Evolutionary conservation across 345 rosid genomes (phyloP).

Genomic region (Acer yangbiense): DNA sequence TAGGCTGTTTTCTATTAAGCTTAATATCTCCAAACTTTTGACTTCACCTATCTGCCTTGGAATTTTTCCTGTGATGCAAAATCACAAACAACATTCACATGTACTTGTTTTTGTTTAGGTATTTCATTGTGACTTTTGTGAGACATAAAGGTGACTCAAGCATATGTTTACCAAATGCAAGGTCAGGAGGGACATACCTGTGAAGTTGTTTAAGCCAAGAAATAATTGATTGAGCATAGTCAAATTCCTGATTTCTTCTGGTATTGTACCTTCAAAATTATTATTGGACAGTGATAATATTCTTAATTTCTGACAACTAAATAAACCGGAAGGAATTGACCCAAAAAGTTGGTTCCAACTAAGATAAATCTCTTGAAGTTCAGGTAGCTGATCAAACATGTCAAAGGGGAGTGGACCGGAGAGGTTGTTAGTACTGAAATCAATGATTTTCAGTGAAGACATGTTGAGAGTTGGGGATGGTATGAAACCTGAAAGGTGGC

Average conservation of each 20-base stretch:
- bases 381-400: neutral
- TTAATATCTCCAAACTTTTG: neutral
- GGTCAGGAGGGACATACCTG: neutral
- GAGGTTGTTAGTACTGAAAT: neutral
- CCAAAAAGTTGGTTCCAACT: neutral
- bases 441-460: neutral
- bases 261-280: neutral
- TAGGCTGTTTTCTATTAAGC: neutral
- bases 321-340: neutral
- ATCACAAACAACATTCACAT: neutral
- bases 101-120: too few species aligned
- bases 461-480: neutral
- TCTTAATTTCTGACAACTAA: neutral
- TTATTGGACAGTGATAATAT: neutral
- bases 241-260: neutral
- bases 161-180: too few species aligned
- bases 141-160: too few species aligned
- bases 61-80: conserved; percentile 15
- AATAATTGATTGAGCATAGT: neutral
- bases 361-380: too few species aligned
- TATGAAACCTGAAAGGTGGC: conserved; percentile 1
- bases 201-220: neutral
- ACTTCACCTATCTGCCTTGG: conserved; percentile 20
- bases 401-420: neutral
- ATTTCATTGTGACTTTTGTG: neutral